Percentiles rank a stretch among this genome's conserved stretches.
Evolutionary conservation across 2,329 filamentous ascomycete species (phyloP).

Genomic region (Penicillium expansum): DNA sequence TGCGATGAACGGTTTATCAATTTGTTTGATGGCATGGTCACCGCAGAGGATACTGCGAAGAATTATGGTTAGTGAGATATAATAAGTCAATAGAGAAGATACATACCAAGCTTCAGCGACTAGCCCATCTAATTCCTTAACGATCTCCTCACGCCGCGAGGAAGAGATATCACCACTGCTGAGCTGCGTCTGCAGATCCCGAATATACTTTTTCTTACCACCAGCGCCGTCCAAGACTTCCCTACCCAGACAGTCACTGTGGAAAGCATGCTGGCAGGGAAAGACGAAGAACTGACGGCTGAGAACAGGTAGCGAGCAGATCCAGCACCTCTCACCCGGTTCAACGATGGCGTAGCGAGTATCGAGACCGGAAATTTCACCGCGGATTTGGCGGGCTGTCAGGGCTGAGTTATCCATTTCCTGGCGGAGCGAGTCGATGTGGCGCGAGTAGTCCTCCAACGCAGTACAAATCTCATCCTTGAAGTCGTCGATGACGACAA

Average conservation of each 20-base stretch:
- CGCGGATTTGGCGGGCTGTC: slow-evolving; percentile 86
- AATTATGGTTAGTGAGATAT: slow-evolving; percentile 21
- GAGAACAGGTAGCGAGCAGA: slow-evolving; percentile 79
- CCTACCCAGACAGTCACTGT: slow-evolving; percentile 87
- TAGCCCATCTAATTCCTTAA: slow-evolving; percentile 85
- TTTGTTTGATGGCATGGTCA: slow-evolving; percentile 88
- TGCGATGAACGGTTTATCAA: slow-evolving; percentile 88
- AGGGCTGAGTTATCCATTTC: slow-evolving; percentile 95
- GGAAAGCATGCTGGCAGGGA: slow-evolving; percentile 96
- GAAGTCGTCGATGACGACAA: slow-evolving; percentile 98
- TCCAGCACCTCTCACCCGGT: slow-evolving; percentile 90
- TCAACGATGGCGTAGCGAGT: slow-evolving; percentile 93
- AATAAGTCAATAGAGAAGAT: neutral
- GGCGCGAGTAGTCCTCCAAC: slow-evolving; percentile 86
- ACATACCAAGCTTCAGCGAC: slow-evolving; percentile 84
- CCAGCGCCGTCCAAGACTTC: slow-evolving; percentile 81
- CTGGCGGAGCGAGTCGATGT: slow-evolving; percentile 80
- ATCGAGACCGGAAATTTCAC: slow-evolving; percentile 81
- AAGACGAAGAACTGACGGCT: slow-evolving; percentile 97
- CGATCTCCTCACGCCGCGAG: slow-evolving; percentile 72
- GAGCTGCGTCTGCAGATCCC: slow-evolving; percentile 80
- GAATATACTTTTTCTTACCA: slow-evolving; percentile 73
- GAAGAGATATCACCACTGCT: slow-evolving; percentile 70
- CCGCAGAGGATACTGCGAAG: slow-evolving; percentile 77
- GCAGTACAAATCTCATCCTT: slow-evolving; percentile 96